Evolutionary conservation across 1,284 basidiomycete genomes (phyloP).

Genomic region (Abortiporus biennis): DNA sequence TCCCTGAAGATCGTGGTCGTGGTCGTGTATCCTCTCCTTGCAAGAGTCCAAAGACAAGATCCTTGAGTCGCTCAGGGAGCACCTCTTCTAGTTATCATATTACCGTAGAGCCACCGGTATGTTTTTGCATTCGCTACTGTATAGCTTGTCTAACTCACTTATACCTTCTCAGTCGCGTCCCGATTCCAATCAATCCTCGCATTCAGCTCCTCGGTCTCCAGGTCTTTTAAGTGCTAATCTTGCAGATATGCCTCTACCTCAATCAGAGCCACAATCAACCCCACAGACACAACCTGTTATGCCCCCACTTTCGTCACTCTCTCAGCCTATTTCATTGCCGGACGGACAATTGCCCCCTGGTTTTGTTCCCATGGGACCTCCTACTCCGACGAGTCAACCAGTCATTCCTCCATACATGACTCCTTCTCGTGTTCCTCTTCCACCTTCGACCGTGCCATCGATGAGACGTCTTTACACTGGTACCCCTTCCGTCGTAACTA

Average conservation of each 20-base stretch:
- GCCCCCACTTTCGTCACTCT: conserved; percentile 3
- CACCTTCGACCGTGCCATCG: conserved; percentile 5
- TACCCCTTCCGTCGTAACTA: conserved; percentile 9
- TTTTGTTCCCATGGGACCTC: conserved; percentile 24
- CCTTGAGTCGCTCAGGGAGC: conserved; percentile 17
- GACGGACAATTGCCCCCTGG: conserved; percentile 24
- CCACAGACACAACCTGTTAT: conserved; percentile 5
- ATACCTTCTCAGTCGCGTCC: conserved; percentile 19
- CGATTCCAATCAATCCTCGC: conserved; percentile 13
- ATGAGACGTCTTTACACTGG: conserved; percentile 4
- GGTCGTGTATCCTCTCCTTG: conserved; percentile 6
- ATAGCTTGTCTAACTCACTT: conserved; percentile 5
- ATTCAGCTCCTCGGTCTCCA: conserved; percentile 5
- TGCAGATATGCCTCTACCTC: conserved; percentile 13
- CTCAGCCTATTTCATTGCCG: conserved; percentile 7
- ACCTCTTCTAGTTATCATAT: conserved; percentile 20
- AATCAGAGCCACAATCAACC: conserved; percentile 4
- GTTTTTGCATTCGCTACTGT: conserved; percentile 1
- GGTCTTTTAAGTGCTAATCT: conserved; percentile 20
- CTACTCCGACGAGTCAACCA: conserved; percentile 13
- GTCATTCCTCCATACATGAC: conserved; percentile 2
- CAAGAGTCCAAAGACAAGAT: conserved; percentile 12
- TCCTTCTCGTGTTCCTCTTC: conserved; percentile 7
- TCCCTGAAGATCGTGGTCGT: conserved; percentile 4
- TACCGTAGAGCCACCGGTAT: conserved; percentile 21